Evolutionary conservation across 169 alveolate genomes (phyloP), one percentile per base, ranked within the genome.

Genomic region (Theileria sp.): DNA sequence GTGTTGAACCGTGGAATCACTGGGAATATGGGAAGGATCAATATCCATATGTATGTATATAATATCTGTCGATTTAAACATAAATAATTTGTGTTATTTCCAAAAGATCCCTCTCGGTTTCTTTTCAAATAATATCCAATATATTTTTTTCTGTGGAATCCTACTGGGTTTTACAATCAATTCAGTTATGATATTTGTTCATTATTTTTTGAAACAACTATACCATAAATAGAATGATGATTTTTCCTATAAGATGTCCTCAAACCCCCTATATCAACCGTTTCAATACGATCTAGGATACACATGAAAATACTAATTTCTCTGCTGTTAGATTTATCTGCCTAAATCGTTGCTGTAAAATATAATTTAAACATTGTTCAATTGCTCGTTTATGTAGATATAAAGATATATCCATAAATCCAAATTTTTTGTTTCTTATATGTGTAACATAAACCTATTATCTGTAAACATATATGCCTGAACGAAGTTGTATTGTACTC

Each of bases 51-150:
- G 6, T 25, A 17, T 60, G 68, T 60, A 60, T 7, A 60, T 12
- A 44, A 60, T 60, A 60, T 23, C 10, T 9, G 30, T 60, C 36
- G 30, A 28, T 60, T 60, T 60, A 60, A 10, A 60, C 36, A 60
- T 60, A 60, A 60, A 60, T 60, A 60, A 60, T 60, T 60, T 60
- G 68, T 60, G 36, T 60, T 60, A 60, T 60, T 60, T 60, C 36
- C 36, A 10, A 23, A 28, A 28, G 68, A 60, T 60, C 68, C 36
- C 30, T 60, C 10, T 7, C 12, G 54, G 54, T 44, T 44, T 44
- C 54, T 44, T 44, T 44, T 44, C 54, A 44, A 44, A 44, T 44
- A 44, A 44, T 44, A 44, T 44, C 54, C 17, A 44, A 8, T 44
- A 44, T 44, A 44, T 44, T 13, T 44, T 44, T 44, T 44, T 3